Base-by-base conservation (phyloP, 139 green algal genomes). In the Chlamydomonas incerta region DNA sequence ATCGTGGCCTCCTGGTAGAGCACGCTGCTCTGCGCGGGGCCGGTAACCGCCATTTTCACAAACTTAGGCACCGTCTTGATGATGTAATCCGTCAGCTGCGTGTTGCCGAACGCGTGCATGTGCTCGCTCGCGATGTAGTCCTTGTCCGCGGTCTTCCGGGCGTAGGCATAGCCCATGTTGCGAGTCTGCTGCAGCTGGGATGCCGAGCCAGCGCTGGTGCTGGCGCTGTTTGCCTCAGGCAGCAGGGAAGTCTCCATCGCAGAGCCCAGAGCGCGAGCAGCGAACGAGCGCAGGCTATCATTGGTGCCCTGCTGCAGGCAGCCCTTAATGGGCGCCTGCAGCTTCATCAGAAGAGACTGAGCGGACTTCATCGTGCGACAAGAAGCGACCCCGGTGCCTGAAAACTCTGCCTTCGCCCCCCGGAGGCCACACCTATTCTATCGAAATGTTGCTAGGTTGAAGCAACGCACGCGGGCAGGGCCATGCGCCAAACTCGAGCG, bases 21-120 rank as follows among this genome's bases (percentile, higher is more conserved):
- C 23, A 87, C 34, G 71, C 72, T 89, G 88, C 81, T 92, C 81
- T 89, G 76, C 3, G 73, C 88, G 0, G 92, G 92, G 2, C 92
- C 90, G 35, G 65, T 68, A 18, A 94, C 84, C 31, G 83, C 88
- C 86, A 92, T 87, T 55, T 93, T 92, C 85, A 96, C 93, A 75
- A 91, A 96, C 87, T 94, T 94, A 15, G 94, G 94, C 70, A 95
- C 90, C 3, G 76, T 90, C 88, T 95, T 96, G 83, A 95, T 92
- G 46, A 95, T 70, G 87, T 93, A 95, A 52, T 94, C 91, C 21
- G 87, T 85, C 9, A 95, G 87, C 72, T 85, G 31, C 15, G 34
- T 76, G 60, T 82, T 46, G 34, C 70, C 79, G 47, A 81, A 79
- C 67, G 86, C 47, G 15, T 37, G 29, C 24, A 73, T 72, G 66